Percentiles rank a stretch among this genome's conserved stretches.
Evolutionary conservation across 352 stramenopile genomes (phyloP).

Genomic region (Phytopythium helicoides): DNA sequence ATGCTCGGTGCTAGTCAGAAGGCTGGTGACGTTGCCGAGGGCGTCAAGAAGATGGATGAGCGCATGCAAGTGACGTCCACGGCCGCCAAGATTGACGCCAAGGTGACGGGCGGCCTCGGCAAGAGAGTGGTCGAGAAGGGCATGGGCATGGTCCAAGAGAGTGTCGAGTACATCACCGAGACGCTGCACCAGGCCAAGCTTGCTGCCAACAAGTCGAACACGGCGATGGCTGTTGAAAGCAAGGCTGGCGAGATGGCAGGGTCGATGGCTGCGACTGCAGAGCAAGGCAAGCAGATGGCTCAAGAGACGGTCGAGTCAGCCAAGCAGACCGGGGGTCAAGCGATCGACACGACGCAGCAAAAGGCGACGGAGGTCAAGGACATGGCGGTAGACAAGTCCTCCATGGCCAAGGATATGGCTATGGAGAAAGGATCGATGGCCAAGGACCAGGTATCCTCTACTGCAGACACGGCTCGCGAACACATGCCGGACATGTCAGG

Average conservation of each 20-base stretch:
- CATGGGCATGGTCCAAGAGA: conserved; percentile 60
- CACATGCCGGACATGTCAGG: conserved; percentile 11
- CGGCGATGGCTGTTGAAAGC: conserved; percentile 34
- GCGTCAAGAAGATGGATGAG: conserved; percentile 49
- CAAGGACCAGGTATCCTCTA: conserved; percentile 7
- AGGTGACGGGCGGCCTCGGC: conserved; percentile 61
- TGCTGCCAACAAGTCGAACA: conserved; percentile 39
- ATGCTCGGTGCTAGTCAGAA: conserved; percentile 44
- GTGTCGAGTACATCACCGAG: conserved; percentile 64
- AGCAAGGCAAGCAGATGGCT: conserved; percentile 22
- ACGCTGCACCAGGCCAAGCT: conserved; percentile 60
- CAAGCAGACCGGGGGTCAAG: conserved; percentile 19
- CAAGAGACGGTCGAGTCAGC: conserved; percentile 20
- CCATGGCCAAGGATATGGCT: conserved; percentile 9
- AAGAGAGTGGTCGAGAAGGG: conserved; percentile 47
- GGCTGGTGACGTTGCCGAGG: conserved; percentile 39
- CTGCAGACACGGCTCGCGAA: conserved; percentile 11
- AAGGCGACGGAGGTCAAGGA: conserved; percentile 10
- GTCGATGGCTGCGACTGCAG: conserved; percentile 20
- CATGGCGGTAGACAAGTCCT: too few relatives aligned
- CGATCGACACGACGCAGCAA: conserved; percentile 14
- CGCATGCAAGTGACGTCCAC: conserved; percentile 54
- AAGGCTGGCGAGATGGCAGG: conserved; percentile 22
- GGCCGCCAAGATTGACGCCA: conserved; percentile 53
- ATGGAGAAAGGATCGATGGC: conserved; percentile 9